Conservation (phyloP, 345 rosid genomes). For the Cardamine chenopodiifolia region DNA sequence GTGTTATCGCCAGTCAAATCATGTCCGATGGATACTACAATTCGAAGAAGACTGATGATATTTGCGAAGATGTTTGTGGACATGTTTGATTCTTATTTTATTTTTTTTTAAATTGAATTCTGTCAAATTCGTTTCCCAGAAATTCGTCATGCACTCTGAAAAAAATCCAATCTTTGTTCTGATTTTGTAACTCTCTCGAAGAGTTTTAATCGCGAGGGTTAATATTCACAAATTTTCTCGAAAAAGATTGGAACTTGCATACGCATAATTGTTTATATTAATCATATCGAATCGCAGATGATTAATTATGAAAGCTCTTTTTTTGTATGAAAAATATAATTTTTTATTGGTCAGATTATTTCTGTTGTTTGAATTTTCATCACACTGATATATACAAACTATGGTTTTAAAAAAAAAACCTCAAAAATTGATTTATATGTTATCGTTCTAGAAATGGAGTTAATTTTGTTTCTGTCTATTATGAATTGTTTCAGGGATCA, state of each 20-base stretch:
- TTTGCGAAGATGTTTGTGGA: conserved; percentile 78
- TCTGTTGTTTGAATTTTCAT: conserved; percentile 26
- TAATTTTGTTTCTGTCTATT: neutral
- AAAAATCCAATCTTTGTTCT: neutral
- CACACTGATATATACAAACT: neutral
- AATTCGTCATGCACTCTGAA: neutral
- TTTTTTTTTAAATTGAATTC: neutral
- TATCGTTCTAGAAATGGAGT: neutral
- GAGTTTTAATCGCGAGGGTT: neutral
- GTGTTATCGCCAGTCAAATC: conserved; percentile 35
- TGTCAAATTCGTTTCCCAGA: neutral
- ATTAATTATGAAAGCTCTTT: neutral
- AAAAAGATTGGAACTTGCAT: neutral
- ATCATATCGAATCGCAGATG: neutral
- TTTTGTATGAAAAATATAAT: neutral
- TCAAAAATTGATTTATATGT: neutral
- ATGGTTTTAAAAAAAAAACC: neutral
- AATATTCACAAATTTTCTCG: neutral
- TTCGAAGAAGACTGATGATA: conserved; percentile 91
- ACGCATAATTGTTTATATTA: neutral
- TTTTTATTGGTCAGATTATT: conserved; percentile 27
- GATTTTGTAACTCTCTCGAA: neutral
- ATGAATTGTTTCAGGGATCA: conserved; percentile 35
- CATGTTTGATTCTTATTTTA: conserved; percentile 46
- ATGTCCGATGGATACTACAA: conserved; percentile 72